Evolutionary conservation across 257 asterid genomes (phyloP).

Genomic region (Scutellaria barbata): DNA sequence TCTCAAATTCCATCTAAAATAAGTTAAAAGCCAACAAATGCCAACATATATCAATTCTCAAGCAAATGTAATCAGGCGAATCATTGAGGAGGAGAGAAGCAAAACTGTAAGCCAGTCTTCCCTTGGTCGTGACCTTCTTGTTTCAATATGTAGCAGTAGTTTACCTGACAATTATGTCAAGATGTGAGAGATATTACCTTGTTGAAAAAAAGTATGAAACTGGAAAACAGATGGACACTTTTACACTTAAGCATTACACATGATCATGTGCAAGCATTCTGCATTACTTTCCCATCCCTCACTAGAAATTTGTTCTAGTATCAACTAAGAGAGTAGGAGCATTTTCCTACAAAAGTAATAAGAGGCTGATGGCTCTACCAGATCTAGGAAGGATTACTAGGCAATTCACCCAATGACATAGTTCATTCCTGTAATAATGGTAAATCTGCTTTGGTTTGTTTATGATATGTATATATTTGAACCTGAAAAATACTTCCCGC

Average conservation of each 20-base stretch:
- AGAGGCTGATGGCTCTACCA: too few relatives aligned
- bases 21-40: constrained; percentile 20
- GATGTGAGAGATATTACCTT: constrained; percentile 28
- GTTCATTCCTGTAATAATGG: too few relatives aligned
- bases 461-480: neutral
- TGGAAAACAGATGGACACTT: neutral
- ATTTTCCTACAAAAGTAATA: too few relatives aligned
- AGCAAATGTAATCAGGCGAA: constrained; percentile 22
- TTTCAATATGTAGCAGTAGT: constrained; percentile 79
- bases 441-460: too few relatives aligned
- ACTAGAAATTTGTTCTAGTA: neutral
- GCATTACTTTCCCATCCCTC: neutral
- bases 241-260: neutral
- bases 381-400: too few relatives aligned
- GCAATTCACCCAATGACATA: too few relatives aligned
- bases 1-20: constrained; percentile 28
- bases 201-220: neutral
- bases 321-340: neutral
- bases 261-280: constrained; percentile 5
- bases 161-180: constrained; percentile 56
- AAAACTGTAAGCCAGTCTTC: constrained; percentile 86
- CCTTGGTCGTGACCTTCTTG: constrained; percentile 78
- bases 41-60: constrained; percentile 22
- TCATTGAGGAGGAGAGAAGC: constrained; percentile 81
- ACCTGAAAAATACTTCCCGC: neutral